phyloP scores from a whole-genome alignment of 306 rosid genomes.

The Cajanus cajan region DNA sequence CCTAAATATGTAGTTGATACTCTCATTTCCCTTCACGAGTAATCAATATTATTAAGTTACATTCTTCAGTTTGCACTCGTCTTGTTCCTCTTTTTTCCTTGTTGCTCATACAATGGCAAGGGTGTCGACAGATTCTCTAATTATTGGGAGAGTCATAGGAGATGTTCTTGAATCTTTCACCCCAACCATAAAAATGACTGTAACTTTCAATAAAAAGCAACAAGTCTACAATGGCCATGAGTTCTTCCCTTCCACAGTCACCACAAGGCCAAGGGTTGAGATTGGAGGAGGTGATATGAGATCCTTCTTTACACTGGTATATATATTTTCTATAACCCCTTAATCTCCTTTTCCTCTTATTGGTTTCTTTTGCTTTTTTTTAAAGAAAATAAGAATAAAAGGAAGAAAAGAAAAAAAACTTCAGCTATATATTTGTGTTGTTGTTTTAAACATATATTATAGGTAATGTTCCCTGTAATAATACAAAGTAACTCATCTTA shows the following conservation, averaged over 20 bases:
- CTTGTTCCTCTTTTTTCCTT: background rate
- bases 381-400: background rate
- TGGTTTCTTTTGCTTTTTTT: rapidly evolving
- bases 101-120: slow-evolving; percentile 43
- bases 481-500: background rate
- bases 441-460: background rate
- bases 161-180: slow-evolving; percentile 81
- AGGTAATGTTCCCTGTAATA: background rate
- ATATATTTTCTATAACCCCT: background rate
- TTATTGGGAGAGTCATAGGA: slow-evolving; percentile 80
- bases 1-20: slow-evolving; percentile 34
- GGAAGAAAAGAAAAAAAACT: background rate
- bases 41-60: background rate
- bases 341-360: background rate
- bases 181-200: slow-evolving; percentile 48
- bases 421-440: background rate
- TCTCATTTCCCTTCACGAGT: slow-evolving; percentile 13
- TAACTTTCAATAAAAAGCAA: slow-evolving; percentile 58
- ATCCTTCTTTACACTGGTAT: slow-evolving; percentile 82
- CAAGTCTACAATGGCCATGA: slow-evolving; percentile 78
- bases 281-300: slow-evolving; percentile 87
- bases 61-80: background rate
- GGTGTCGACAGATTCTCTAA: slow-evolving; percentile 51
- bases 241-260: slow-evolving; percentile 65
- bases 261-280: slow-evolving; percentile 63